phyloP scores from a whole-genome alignment of 2,329 filamentous ascomycete genomes.

The Epichloe hybrida region DNA sequence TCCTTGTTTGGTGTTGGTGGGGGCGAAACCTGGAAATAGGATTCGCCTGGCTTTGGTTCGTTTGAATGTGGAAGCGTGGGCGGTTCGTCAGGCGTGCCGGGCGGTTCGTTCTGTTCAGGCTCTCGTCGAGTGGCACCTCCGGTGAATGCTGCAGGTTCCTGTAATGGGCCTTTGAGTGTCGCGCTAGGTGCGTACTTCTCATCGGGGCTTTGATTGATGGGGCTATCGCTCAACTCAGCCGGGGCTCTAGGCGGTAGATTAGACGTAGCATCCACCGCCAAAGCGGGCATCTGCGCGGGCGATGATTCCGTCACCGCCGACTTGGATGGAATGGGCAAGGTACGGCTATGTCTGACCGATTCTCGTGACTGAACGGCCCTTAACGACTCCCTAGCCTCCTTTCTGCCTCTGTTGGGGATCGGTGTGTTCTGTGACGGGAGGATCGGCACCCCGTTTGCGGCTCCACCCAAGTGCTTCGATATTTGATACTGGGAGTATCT shows the following conservation, averaged over 20 bases:
- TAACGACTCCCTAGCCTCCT: conserved; percentile 72
- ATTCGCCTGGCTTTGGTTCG: conserved; percentile 30
- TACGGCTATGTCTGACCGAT: conserved; percentile 35
- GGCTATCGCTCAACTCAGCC: conserved; percentile 6
- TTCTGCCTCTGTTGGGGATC: conserved; percentile 69
- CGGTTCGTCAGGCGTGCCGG: conserved; percentile 12
- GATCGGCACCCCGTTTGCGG: conserved; percentile 71
- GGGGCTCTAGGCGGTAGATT: conserved; percentile 12
- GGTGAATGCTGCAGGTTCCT: conserved; percentile 27
- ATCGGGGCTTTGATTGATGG: conserved; percentile 44
- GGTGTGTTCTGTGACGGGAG: conserved; percentile 73
- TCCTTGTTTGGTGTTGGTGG: conserved; percentile 61
- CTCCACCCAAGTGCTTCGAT: conserved; percentile 76
- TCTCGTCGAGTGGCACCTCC: conserved; percentile 7
- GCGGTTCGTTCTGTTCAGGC: conserved; percentile 7
- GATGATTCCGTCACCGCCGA: conserved; percentile 38
- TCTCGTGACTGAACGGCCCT: conserved; percentile 48
- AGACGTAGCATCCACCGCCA: conserved; percentile 44
- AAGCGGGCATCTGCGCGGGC: conserved; percentile 45
- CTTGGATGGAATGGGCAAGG: conserved; percentile 31
- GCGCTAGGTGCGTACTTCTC: conserved; percentile 49
- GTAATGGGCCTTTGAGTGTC: conserved; percentile 44
- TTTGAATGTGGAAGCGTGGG: conserved; percentile 16
- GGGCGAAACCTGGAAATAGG: conserved; percentile 48
- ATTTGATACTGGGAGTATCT: conserved; percentile 96